Percentiles rank a stretch among this genome's conserved stretches.
Conservation (phyloP, 352 stramenopile genomes). For the Globisporangium uncinulatum region DNA sequence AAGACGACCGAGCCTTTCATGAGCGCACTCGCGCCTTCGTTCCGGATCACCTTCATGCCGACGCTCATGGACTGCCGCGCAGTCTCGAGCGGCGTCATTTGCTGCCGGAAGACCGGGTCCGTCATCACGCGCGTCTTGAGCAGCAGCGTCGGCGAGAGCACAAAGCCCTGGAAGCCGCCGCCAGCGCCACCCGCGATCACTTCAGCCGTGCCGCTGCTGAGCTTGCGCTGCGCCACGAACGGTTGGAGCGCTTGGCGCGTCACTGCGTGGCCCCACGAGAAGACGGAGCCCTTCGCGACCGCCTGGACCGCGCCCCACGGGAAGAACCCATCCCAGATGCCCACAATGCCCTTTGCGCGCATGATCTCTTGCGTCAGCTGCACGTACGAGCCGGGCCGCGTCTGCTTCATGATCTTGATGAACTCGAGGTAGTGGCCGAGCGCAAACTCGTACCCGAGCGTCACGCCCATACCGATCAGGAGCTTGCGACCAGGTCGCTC, state of each 20-base stretch:
- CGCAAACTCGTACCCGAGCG: conserved; percentile 84
- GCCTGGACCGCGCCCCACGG: conserved; percentile 90
- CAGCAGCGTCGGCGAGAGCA: conserved; percentile 89
- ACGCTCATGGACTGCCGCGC: conserved; percentile 75
- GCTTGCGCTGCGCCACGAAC: conserved; percentile 40
- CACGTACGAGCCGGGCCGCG: conserved; percentile 73
- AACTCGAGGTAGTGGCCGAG: conserved; percentile 92
- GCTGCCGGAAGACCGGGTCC: conserved; percentile 87
- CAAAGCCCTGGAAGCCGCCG: conserved; percentile 91
- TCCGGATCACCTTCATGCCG: conserved; percentile 86
- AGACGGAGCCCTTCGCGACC: conserved; percentile 88
- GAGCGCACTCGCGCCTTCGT: conserved; percentile 80
- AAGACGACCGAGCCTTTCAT: conserved; percentile 93
- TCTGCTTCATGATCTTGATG: conserved; percentile 94
- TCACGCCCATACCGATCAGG: conserved; percentile 79
- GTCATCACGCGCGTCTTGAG: conserved; percentile 96
- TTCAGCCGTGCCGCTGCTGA: conserved; percentile 59
- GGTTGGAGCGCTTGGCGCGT: conserved; percentile 48
- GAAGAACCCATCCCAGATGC: conserved; percentile 93
- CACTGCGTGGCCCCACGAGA: conserved; percentile 86
- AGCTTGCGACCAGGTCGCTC: conserved; percentile 77
- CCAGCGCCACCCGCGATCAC: conserved; percentile 86
- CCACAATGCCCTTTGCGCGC: conserved; percentile 79
- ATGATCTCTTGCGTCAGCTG: conserved; percentile 83
- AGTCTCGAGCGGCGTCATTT: conserved; percentile 86